Evolutionary conservation across 1,284 basidiomycete genomes (phyloP).

Genomic region (Microbotryum violaceum): DNA sequence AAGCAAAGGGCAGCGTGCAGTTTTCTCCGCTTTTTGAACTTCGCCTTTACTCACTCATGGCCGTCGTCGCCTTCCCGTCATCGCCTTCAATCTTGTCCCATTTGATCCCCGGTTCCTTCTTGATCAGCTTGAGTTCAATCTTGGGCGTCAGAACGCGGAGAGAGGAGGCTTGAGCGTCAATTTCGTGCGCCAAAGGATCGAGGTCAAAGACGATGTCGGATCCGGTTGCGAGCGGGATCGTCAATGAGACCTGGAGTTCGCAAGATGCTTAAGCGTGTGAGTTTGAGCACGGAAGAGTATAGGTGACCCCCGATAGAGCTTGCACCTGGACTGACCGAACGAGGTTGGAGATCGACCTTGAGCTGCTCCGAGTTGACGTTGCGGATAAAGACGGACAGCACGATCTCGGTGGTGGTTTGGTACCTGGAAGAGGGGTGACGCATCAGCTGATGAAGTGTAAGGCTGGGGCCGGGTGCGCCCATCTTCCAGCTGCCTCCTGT

Average conservation of each 20-base stretch:
- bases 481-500: neutral
- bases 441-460: neutral
- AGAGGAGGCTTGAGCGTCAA: slow-evolving; percentile 56
- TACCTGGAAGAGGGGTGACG: slow-evolving; percentile 19
- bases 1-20: neutral
- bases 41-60: slow-evolving; percentile 22
- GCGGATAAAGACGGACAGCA: slow-evolving; percentile 33
- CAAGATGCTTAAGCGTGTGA: neutral
- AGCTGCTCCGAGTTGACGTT: slow-evolving; percentile 33
- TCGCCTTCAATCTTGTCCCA: slow-evolving; percentile 68
- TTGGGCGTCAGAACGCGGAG: slow-evolving; percentile 73
- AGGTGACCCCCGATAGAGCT: neutral
- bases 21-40: neutral
- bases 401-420: slow-evolving; percentile 33
- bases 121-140: slow-evolving; percentile 63
- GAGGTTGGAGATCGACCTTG: slow-evolving; percentile 23
- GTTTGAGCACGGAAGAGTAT: too few relatives aligned
- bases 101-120: slow-evolving; percentile 52
- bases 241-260: slow-evolving; percentile 31
- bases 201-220: slow-evolving; percentile 43
- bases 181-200: slow-evolving; percentile 70
- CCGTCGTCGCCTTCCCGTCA: slow-evolving; percentile 38
- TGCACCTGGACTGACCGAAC: slow-evolving; percentile 11
- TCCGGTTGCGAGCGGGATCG: slow-evolving; percentile 33
- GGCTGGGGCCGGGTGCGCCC: too few relatives aligned